Evolutionary conservation across 345 rosid genomes (phyloP).

Genomic region (Salix brachista): DNA sequence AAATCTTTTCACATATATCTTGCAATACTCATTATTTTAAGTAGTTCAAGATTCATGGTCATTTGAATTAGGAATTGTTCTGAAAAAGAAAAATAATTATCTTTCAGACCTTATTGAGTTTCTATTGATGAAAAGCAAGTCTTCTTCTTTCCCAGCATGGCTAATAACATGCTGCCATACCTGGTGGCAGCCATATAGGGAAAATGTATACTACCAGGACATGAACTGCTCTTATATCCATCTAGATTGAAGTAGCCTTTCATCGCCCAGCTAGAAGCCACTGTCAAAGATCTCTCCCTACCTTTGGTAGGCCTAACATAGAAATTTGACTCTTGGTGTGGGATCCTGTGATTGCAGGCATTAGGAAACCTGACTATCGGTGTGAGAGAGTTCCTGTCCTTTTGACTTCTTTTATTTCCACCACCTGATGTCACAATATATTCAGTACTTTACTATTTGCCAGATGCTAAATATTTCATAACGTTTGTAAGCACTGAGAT

Average conservation of each 20-base stretch:
- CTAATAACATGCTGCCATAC: no score
- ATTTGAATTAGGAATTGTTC: not conserved
- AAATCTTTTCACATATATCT: not conserved
- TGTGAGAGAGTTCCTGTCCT: not conserved
- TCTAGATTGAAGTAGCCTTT: no score
- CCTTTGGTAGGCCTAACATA: no score
- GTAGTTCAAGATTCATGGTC: not conserved
- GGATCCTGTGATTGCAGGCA: no score
- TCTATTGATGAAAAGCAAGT: not conserved
- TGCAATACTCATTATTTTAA: not conserved
- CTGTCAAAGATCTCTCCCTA: no score
- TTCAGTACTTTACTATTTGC: not conserved
- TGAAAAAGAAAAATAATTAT: not conserved
- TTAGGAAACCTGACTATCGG: no score
- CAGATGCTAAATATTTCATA: constrained; percentile 3
- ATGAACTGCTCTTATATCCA: no score
- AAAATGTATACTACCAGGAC: no score
- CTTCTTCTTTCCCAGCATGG: no score
- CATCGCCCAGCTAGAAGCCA: no score
- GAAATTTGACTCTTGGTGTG: no score
- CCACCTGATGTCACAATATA: not conserved
- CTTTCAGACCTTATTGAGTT: not conserved
- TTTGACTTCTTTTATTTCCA: not conserved
- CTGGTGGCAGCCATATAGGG: no score
- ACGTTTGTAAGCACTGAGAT: constrained; percentile 7